Base-by-base conservation (phyloP, 2,329 filamentous ascomycete genomes). In the Emergomyces orientalis region DNA sequence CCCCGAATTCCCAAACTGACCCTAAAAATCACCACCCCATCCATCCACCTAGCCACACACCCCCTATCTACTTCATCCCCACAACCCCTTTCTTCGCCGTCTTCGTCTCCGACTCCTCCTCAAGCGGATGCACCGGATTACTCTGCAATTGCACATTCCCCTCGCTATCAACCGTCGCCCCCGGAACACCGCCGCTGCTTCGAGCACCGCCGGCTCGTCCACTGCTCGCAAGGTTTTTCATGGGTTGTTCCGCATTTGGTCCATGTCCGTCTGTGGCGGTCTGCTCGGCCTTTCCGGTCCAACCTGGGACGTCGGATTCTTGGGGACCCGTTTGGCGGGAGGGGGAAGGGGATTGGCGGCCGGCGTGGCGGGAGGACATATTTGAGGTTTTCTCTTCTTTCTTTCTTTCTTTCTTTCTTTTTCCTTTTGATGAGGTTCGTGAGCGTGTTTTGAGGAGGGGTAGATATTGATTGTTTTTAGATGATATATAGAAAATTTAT, bases 281-380 rank as follows among this genome's bases (percentile, higher is more conserved):
- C 76, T 75, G 66, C 43, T 64, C 63, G 22, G 66, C 62, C 55
- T 66, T 62, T 30, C 66, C 66, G 19, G 66, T 57, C 66, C 66
- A 67, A 49, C 81, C 71, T 13, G 80, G 73, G n/a, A 82, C 72
- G 8, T 83, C 84, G 66, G 84, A 78, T 63, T 84, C 76, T 78
- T 94, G 90, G 62, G 79, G 76, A 64, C 84, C 86, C 45, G 81
- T 78, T 77, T 90, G 89, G 68, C 75, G 73, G 78, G 89, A 86
- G 34, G 89, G 89, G 60, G 86, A 79, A 65, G 91, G 91, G 39
- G 91, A 96, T 77, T 96, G 84, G 72, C 87, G 86, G 74, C 89
- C 88, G 76, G 83, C 76, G 71, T 80, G 77, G 67, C 79, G 82
- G 63, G 83, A 81, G 69, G 88, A 86, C 88, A 91, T 90, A 71